Percentiles rank a stretch among this genome's conserved stretches.
phyloP scores from a whole-genome alignment of 1,139 yeast species.

The Schizosaccharomyces versatilis region DNA sequence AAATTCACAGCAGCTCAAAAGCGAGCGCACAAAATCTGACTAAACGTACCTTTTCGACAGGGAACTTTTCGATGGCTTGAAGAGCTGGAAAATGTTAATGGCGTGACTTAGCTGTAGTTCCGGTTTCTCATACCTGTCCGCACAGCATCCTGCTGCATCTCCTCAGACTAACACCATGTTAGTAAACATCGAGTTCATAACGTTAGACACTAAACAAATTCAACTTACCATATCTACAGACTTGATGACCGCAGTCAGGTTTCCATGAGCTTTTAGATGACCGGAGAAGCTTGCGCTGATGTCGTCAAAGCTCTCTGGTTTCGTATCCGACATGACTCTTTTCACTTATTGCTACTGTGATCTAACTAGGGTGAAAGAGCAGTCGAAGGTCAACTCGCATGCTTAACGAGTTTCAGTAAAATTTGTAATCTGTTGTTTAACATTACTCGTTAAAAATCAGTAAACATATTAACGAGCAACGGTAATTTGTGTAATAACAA shows the following conservation, averaged over 20 bases:
- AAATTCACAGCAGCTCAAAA: background rate
- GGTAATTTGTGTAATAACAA: too few species aligned
- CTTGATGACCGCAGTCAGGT: constrained; percentile 20
- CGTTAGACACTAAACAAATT: background rate
- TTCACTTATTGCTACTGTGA: too few species aligned
- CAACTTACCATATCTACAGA: constrained; percentile 25
- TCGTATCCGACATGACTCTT: too few species aligned
- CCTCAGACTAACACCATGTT: constrained; percentile 15
- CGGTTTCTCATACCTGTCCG: constrained; percentile 16
- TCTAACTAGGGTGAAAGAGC: too few species aligned
- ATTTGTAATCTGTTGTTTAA: too few species aligned
- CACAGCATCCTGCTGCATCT: constrained; percentile 18
- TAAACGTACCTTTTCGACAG: constrained; percentile 23
- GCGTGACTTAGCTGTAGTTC: background rate
- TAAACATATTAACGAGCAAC: too few species aligned
- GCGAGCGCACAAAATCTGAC: background rate
- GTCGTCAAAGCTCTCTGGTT: too few species aligned
- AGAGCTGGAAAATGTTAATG: constrained; percentile 29
- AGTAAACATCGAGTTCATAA: background rate
- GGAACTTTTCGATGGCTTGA: constrained; percentile 35
- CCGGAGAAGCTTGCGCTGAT: background rate
- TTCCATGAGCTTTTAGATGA: background rate
- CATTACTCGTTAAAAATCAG: too few species aligned
- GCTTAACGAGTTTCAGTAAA: too few species aligned
- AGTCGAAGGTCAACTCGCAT: too few species aligned